Conservation (phyloP, 164 flowering plant genomes). For the Protea cynaroides region DNA sequence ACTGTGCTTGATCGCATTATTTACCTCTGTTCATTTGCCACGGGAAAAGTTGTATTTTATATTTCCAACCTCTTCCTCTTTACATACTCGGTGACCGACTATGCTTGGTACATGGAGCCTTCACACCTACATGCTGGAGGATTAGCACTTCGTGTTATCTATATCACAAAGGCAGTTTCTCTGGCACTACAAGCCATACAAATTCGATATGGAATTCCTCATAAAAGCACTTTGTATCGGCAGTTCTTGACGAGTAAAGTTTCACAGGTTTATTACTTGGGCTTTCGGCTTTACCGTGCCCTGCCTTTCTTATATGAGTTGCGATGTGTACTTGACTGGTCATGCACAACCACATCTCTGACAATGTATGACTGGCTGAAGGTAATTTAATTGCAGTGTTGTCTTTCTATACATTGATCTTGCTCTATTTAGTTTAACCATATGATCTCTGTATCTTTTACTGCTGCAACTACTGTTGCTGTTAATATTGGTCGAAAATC, state of each 20-base stretch:
- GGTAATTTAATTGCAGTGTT: slow-evolving; percentile 33
- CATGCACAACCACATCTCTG: slow-evolving; percentile 93
- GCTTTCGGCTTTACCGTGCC: slow-evolving; percentile 92
- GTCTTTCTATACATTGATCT: neutral
- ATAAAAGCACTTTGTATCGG: slow-evolving; percentile 83
- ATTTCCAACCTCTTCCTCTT: slow-evolving; percentile 74
- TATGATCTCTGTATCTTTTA: neutral
- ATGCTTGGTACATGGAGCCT: slow-evolving; percentile 87
- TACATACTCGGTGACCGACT: slow-evolving; percentile 70
- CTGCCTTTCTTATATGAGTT: slow-evolving; percentile 94
- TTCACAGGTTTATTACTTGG: slow-evolving; percentile 69
- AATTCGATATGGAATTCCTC: slow-evolving; percentile 84
- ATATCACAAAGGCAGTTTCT: slow-evolving; percentile 79
- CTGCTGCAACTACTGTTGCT: neutral
- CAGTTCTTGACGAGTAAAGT: slow-evolving; percentile 88
- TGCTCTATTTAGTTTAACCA: neutral
- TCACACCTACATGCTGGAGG: slow-evolving; percentile 48
- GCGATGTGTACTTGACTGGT: slow-evolving; percentile 98
- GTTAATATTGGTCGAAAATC: neutral
- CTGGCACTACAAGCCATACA: slow-evolving; percentile 88
- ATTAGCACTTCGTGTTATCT: slow-evolving; percentile 91
- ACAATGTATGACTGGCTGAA: slow-evolving; percentile 99
- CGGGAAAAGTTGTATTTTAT: slow-evolving; percentile 80
- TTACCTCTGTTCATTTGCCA: slow-evolving; percentile 92
- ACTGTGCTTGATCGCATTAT: slow-evolving; percentile 93